phyloP scores from a whole-genome alignment of 805 yeast genomes.

The Jamesozyma lodderae region DNA sequence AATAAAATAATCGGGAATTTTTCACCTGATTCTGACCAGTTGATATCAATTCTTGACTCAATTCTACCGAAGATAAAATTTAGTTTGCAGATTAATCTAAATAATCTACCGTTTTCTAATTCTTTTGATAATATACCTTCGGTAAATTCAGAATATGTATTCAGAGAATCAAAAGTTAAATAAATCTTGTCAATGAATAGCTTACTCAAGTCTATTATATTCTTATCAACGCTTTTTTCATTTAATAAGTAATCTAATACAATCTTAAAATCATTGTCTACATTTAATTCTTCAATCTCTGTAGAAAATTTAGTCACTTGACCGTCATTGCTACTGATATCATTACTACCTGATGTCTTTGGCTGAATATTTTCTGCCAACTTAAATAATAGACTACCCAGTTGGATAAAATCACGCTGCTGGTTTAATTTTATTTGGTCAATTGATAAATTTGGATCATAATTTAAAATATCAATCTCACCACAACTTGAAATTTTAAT shows the following conservation, averaged over 20 bases:
- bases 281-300: constrained; percentile 11
- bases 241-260: constrained; percentile 35
- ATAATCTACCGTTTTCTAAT: constrained; percentile 79
- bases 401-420: constrained; percentile 43
- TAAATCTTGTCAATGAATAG: constrained; percentile 36
- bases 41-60: constrained; percentile 44
- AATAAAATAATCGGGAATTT: constrained; percentile 66
- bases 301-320: constrained; percentile 4
- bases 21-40: constrained; percentile 71
- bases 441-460: constrained; percentile 21
- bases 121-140: constrained; percentile 61
- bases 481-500: constrained; percentile 67
- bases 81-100: constrained; percentile 72
- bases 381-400: constrained; percentile 44
- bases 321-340: constrained; percentile 6
- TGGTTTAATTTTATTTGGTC: constrained; percentile 31
- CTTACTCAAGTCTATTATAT: constrained; percentile 30
- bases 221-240: constrained; percentile 17
- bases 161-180: constrained; percentile 33
- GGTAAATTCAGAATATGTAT: constrained; percentile 47
- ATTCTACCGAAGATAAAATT: constrained; percentile 72
- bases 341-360: neutral
- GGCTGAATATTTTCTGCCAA: constrained; percentile 22
- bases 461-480: constrained; percentile 53
- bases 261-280: constrained; percentile 38